Base-by-base conservation (phyloP, 176 grass and related monocot species). In the Carex cristatella region DNA sequence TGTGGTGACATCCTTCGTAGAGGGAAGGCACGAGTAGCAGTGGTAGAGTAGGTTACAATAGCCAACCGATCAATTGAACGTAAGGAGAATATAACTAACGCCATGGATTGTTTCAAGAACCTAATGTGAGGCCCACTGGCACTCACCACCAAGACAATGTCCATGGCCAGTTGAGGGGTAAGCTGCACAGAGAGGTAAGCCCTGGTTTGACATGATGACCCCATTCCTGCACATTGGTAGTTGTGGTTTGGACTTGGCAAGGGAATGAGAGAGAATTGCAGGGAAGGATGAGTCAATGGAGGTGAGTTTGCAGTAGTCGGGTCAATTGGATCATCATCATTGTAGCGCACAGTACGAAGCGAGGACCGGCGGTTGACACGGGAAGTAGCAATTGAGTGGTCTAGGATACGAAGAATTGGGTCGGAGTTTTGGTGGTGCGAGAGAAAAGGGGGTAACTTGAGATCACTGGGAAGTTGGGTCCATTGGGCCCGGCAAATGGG, bases 401-500 rank as follows among this genome's bases (percentile, higher is more conserved):
- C 97, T 7, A 99, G 93, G 81, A 99, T 99, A 70, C 97, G 93
- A 38, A 99, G 86, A 77, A 99, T 84, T 28, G 97, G 97, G 49
- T 99, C 97, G 0, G 93, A 87, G 81, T 83, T 81, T 35, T 84
- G 81, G 60, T 86, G 87, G 86, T 87, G 89, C 51, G 89, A 87
- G 58, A 91, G 87, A 76, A 88, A 89, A 8, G 83, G 88, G 0
- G 87, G 89, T 74, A 87, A 78, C 83, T 96, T 91, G 81, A 94
- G 7, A 30, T 98, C 93, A 3, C 86, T 91, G 0, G 95, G 95
- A n/a, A 98, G 86, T 84, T 95, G 88, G 58, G 91, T 90, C 95
- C 95, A 98, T 66, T 92, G 88, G 14, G 93, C 95, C 38, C 93
- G 95, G 54, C 95, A 98, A 89, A 98, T 92, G 7, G 95, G 95